Evolutionary conservation across 352 stramenopile species (phyloP).

Genomic region (Phytophthora agathidicida): DNA sequence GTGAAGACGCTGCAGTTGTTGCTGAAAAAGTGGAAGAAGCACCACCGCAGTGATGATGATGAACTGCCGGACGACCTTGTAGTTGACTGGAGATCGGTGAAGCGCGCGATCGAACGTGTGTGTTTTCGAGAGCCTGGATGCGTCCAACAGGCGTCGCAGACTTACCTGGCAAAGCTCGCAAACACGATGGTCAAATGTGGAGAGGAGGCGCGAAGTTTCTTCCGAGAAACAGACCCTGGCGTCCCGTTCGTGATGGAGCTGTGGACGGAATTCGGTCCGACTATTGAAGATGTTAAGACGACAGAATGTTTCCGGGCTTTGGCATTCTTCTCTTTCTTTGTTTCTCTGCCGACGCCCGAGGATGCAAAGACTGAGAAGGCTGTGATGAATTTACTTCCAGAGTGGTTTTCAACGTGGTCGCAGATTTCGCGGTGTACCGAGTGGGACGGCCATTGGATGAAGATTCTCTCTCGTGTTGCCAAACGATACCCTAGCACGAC

Average conservation of each 20-base stretch:
- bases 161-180: slow-evolving; percentile 41
- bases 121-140: slow-evolving; percentile 51
- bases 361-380: slow-evolving; percentile 9
- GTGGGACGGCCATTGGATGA: slow-evolving; percentile 82
- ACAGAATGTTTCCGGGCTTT: slow-evolving; percentile 66
- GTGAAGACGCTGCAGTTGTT: slow-evolving; percentile 48
- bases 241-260: slow-evolving; percentile 50
- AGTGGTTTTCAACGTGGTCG: slow-evolving; percentile 70
- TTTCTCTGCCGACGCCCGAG: slow-evolving; percentile 27
- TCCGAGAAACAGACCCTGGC: slow-evolving; percentile 25
- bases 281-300: slow-evolving; percentile 50
- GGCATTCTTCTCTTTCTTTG: slow-evolving; percentile 66
- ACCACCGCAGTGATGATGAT: neutral
- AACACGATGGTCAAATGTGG: slow-evolving; percentile 53
- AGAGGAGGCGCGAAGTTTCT: slow-evolving; percentile 58
- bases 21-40: slow-evolving; percentile 63
- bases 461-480: slow-evolving; percentile 62
- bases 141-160: slow-evolving; percentile 46
- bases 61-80: slow-evolving; percentile 26
- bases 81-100: slow-evolving; percentile 55
- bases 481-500: slow-evolving; percentile 49
- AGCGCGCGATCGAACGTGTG: slow-evolving; percentile 51
- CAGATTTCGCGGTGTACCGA: slow-evolving; percentile 53
- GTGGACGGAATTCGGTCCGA: slow-evolving; percentile 50
- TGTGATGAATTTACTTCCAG: slow-evolving; percentile 38